These are phyloP conservation scores for Zancudomyces culisetae DNA, from an alignment of 371 early-diverging fungal genomes.

Conservation along the genomic window DNA sequence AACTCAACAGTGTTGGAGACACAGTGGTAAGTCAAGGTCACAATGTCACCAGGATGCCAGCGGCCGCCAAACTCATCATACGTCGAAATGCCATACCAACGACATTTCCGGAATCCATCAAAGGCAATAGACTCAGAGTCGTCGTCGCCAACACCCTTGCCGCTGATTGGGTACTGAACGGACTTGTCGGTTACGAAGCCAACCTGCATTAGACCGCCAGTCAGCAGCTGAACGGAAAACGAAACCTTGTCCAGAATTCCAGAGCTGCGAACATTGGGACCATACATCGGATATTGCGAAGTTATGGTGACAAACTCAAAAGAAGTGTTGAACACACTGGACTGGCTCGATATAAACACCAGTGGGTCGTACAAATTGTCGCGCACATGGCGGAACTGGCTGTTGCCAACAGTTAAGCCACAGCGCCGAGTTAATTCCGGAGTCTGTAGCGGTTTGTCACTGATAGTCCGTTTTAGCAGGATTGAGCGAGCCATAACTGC, in stretches of 20 bases:
- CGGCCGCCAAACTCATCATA: slow-evolving; percentile 12
- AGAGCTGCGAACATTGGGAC: slow-evolving; percentile 5
- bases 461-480: too few relatives aligned
- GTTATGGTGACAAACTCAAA: slow-evolving; percentile 1
- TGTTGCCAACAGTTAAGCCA: too few relatives aligned
- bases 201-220: slow-evolving; percentile 17
- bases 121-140: slow-evolving; percentile 21
- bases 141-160: slow-evolving; percentile 24
- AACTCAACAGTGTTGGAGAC: slow-evolving; percentile 15
- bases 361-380: too few relatives aligned
- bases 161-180: slow-evolving; percentile 16
- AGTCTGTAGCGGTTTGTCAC: too few relatives aligned
- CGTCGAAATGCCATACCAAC: slow-evolving; percentile 17
- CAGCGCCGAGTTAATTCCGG: too few relatives aligned
- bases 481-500: neutral
- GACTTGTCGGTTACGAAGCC: slow-evolving; percentile 19
- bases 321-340: slow-evolving; percentile 1
- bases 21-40: slow-evolving; percentile 14
- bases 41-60: slow-evolving; percentile 20
- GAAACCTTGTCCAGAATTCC: slow-evolving; percentile 10
- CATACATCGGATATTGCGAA: slow-evolving; percentile 6
- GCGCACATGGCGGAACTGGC: too few relatives aligned
- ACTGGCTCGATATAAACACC: neutral
- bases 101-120: slow-evolving; percentile 17
- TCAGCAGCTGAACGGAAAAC: slow-evolving; percentile 14